Evolutionary conservation across 768 basidiomycete genomes (phyloP).

Genomic region (Leccinellum rugosiceps): DNA sequence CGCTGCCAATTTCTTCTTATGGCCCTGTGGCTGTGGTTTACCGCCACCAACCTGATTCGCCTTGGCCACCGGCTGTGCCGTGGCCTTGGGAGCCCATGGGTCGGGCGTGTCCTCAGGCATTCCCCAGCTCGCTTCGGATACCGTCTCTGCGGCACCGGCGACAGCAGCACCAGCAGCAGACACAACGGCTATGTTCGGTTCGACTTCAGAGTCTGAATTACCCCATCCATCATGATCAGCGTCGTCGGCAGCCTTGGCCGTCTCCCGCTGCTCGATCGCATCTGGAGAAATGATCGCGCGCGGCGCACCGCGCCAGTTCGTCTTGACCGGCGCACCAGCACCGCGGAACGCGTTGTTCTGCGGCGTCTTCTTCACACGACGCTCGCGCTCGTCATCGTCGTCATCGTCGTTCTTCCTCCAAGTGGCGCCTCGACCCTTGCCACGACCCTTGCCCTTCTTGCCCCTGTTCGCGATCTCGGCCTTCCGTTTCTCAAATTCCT

Average conservation of each 20-base stretch:
- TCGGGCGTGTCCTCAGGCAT: constrained; percentile 17
- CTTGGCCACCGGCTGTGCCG: constrained; percentile 4
- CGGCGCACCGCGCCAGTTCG: constrained; percentile 29
- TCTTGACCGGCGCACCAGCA: constrained; percentile 30
- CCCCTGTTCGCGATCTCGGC: constrained; percentile 12
- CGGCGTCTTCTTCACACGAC: neutral
- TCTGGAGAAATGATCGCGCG: constrained; percentile 26
- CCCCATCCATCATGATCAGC: constrained; percentile 21
- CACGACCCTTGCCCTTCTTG: constrained; percentile 18
- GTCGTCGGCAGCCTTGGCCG: constrained; percentile 2
- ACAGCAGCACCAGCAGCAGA: neutral
- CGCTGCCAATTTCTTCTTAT: constrained; percentile 7
- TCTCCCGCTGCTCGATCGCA: constrained; percentile 24
- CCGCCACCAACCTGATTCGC: neutral
- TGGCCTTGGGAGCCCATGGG: constrained; percentile 16
- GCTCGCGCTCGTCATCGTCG: neutral
- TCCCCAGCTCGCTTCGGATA: constrained; percentile 23
- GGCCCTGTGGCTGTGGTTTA: constrained; percentile 1
- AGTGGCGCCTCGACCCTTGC: constrained; percentile 7
- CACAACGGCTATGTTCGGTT: neutral
- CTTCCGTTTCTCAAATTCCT: constrained; percentile 19
- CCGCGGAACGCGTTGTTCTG: constrained; percentile 25
- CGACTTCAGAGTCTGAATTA: constrained; percentile 14
- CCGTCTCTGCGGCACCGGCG: neutral
- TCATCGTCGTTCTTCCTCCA: constrained; percentile 9